Base-by-base conservation (phyloP, 805 yeast species). In the Starmerella tilneyi region DNA sequence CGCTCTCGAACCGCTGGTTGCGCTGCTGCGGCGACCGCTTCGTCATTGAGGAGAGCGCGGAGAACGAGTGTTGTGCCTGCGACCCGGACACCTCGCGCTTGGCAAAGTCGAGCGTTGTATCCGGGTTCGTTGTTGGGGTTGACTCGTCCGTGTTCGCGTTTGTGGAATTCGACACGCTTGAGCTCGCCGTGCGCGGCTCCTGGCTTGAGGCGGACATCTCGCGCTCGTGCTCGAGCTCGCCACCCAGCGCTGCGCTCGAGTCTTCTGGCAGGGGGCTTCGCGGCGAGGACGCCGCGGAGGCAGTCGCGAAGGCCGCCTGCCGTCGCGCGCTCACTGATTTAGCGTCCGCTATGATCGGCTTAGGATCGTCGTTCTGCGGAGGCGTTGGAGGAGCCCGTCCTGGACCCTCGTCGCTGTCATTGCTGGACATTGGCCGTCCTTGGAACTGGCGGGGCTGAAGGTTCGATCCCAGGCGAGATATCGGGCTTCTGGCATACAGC, bases 51-150 rank as follows among this genome's bases (percentile, higher is more conserved):
- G 53, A 50, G 21, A 51, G 43, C 39, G 47, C 51, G 21, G 55
- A 50, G 28, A 31, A 47, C 24, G 54, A 54, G 28, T 31, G 23
- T 15, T 47, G 52, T 9, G 46, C 30, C 7, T 30, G 42, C 22
- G 33, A 21, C 21, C 46, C 44, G 24, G 53, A 39, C 9, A 52
- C 41, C 29, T 53, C 51, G 35, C 57, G 56, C 31, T 54, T 54
- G n/a, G 52, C 52, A 32, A 54, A 54, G 31, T 52, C 51, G 23
- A 52, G 46, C 16, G 35, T 39, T 9, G 34, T 29, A 13, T 22
- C 30, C 16, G 27, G 20, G 19, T 17, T 28, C 20, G 34, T 39
- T 9, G 36, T 19, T 4, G 31, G 34, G 11, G 34, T 17, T 29
- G 27, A 17, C 9, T 13, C 21, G 28, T 28, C 17, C 22, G 35